Base-by-base conservation (phyloP, 352 stramenopile species). In the Phytopythium boreale region DNA sequence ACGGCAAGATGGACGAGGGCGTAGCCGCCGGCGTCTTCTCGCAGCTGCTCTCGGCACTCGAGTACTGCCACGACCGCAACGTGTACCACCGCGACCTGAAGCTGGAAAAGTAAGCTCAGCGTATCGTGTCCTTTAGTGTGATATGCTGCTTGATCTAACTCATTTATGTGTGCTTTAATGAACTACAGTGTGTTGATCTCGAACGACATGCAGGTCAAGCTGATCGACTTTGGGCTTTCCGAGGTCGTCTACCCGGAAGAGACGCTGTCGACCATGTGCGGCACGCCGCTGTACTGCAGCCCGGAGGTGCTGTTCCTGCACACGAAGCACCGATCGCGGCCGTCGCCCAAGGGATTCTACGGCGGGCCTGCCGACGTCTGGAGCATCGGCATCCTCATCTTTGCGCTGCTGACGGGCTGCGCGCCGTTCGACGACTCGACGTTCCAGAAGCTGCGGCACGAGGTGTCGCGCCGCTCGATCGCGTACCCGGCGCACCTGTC, bases 201-300 rank as follows among this genome's bases (percentile, higher is more conserved):
- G 56, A 87, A 82, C 55, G 93, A 97, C 64, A 78, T 92, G 52
- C 84, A 93, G 59, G 85, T 98, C 55, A 98, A 98, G 81, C 84
- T 98, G 53, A 98, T 98, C 76, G 93, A 98, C 77, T 98, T 98
- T 87, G 95, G 95, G 43, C 78, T 98, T 10, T 98, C 92, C 1
- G 96, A 97, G 59, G 76, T 95, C 53, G 58, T 74, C 39, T 75
- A 74, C 41, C 78, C 86, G 9, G 85, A 86, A 24, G 74, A 95
- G 46, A 76, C 64, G 26, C 74, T 94, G 39, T 79, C 79, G 49
- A 90, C 85, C 27, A 86, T 92, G 55, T 94, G 85, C 57, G 85
- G 85, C 49, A 94, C 86, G 56, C 86, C 86, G 15, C 64, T 94
- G 56, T 94, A 94, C 68, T 94, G 86, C 75, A 89, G 80, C 29